phyloP scores from a whole-genome alignment of 2,329 filamentous ascomycete species.

The Cladosporium halotolerans region DNA sequence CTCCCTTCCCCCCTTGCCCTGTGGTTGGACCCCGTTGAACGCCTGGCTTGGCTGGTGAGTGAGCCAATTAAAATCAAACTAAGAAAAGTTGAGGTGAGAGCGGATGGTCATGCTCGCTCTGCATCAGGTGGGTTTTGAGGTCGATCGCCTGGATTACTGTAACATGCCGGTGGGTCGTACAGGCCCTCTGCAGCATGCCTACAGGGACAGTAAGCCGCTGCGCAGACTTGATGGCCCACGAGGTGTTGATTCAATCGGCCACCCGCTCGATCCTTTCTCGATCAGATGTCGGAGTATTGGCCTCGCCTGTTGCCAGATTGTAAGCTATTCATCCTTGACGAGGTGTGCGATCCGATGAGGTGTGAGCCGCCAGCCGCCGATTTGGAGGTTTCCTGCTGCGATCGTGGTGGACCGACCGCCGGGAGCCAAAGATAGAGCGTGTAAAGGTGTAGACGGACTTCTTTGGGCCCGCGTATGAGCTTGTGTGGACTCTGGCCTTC shows the following conservation, averaged over 20 bases:
- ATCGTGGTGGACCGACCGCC: not conserved
- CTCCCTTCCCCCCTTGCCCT: too few relatives aligned
- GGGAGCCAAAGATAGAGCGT: not conserved
- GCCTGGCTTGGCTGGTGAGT: too few relatives aligned
- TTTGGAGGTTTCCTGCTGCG: not conserved
- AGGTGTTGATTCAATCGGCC: too few relatives aligned
- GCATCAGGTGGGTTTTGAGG: too few relatives aligned
- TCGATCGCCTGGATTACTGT: too few relatives aligned
- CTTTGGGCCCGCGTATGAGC: not conserved
- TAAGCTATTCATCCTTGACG: conserved; percentile 12
- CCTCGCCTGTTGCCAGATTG: conserved; percentile 16
- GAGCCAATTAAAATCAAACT: too few relatives aligned
- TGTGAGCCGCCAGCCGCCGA: conserved; percentile 6
- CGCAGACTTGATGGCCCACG: too few relatives aligned
- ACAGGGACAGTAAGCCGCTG: too few relatives aligned
- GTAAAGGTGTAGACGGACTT: not conserved
- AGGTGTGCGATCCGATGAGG: not conserved
- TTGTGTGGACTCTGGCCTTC: not conserved
- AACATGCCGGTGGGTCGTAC: too few relatives aligned
- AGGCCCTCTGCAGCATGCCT: too few relatives aligned
- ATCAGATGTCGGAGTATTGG: conserved; percentile 18
- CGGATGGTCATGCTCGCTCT: not conserved
- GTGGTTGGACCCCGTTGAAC: not conserved
- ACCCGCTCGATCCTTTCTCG: too few relatives aligned
- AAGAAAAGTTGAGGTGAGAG: not conserved